These are phyloP conservation scores for Ceratobasidium sp. DNA, from an alignment of 1,284 basidiomycete species.

Conservation along the genomic window DNA sequence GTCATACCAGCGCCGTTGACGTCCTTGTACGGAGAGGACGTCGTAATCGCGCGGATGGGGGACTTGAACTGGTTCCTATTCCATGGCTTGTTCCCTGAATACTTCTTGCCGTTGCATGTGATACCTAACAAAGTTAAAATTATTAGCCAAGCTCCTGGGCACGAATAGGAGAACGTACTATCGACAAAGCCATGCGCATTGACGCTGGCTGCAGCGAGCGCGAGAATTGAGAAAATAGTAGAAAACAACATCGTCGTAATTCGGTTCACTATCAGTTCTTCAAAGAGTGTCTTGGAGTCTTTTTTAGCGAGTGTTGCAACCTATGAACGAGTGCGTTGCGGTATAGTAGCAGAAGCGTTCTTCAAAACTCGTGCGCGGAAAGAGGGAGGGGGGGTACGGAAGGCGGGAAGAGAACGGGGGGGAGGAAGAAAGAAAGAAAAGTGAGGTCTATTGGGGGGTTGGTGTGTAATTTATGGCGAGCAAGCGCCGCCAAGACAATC, in stretches of 20 bases:
- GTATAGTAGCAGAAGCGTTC: neutral
- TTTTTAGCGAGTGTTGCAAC: constrained; percentile 43
- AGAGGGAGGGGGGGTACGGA: neutral
- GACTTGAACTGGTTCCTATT: constrained; percentile 60
- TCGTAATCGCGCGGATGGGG: constrained; percentile 72
- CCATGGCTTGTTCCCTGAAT: constrained; percentile 62
- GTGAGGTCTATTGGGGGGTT: neutral
- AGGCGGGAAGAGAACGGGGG: constrained; percentile 12
- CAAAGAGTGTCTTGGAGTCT: constrained; percentile 26
- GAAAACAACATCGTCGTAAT: constrained; percentile 38
- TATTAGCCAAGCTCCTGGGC: neutral
- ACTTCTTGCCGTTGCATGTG: constrained; percentile 68
- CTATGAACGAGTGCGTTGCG: constrained; percentile 41
- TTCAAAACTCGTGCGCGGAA: neutral
- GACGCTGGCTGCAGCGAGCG: constrained; percentile 27
- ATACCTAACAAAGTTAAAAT: constrained; percentile 52
- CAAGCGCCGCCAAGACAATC: neutral
- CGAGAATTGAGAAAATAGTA: constrained; percentile 31
- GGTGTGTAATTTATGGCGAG: neutral
- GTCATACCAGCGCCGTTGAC: constrained; percentile 67
- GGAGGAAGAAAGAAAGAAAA: no score
- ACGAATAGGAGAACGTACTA: neutral
- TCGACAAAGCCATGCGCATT: constrained; percentile 26
- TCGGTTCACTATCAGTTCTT: constrained; percentile 24
- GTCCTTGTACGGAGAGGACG: constrained; percentile 73